Conservation (phyloP, 2,329 filamentous ascomycete genomes). For the Calonectria hawksworthii region DNA sequence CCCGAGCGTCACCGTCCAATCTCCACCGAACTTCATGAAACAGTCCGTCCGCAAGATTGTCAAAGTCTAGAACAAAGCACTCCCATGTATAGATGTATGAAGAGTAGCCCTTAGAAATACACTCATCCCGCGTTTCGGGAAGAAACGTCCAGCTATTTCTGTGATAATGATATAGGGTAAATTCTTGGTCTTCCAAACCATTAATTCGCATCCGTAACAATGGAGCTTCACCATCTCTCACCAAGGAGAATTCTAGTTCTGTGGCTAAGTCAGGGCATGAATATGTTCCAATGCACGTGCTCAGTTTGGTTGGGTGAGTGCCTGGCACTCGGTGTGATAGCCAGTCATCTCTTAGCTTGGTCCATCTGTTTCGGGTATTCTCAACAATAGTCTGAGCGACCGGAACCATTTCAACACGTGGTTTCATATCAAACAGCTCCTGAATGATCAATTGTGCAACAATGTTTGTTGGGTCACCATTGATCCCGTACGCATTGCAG, state of each 20-base stretch:
- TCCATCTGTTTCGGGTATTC: neutral
- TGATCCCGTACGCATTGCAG: slow-evolving; percentile 8
- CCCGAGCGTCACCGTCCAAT: neutral
- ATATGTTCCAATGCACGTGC: neutral
- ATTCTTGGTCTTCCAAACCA: neutral
- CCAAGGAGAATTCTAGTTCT: neutral
- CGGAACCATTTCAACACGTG: neutral
- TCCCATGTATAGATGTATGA: slow-evolving; percentile 10
- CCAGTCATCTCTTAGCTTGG: neutral
- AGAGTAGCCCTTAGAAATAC: neutral
- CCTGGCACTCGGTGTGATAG: neutral
- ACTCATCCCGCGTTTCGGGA: neutral
- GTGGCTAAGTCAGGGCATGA: neutral
- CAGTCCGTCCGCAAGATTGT: neutral
- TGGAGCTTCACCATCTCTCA: neutral
- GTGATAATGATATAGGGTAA: slow-evolving; percentile 13
- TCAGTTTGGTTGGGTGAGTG: neutral
- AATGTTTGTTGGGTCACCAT: slow-evolving; percentile 14
- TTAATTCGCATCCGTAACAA: slow-evolving; percentile 6
- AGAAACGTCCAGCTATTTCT: neutral
- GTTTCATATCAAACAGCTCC: slow-evolving; percentile 1
- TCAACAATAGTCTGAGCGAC: slow-evolving; percentile 2
- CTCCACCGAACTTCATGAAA: neutral
- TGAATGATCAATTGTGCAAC: slow-evolving; percentile 2
- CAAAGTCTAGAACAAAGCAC: slow-evolving; percentile 13